Conservation (phyloP, 805 yeast genomes). For the Phaffomyces opuntiae region DNA sequence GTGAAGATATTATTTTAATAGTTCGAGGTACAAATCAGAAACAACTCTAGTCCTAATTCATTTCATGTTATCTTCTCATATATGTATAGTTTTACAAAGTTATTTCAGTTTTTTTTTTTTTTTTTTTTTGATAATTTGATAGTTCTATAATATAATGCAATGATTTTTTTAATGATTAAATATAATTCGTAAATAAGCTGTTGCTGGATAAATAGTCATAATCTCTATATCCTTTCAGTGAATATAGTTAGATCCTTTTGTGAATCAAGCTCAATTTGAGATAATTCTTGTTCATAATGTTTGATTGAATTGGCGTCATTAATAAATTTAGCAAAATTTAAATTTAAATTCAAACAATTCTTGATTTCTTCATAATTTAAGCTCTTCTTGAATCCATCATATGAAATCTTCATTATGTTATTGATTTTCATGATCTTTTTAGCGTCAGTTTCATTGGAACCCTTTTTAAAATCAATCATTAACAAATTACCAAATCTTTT, state of each 20-base stretch:
- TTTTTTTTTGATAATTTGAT: background rate
- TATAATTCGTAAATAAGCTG: background rate
- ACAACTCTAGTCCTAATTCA: too few species aligned
- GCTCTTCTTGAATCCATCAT: conserved; percentile 36
- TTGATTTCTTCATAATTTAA: conserved; percentile 33
- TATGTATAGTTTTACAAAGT: too few species aligned
- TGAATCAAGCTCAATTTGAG: conserved; percentile 4
- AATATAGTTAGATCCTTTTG: conserved; percentile 5
- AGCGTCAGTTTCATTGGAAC: background rate
- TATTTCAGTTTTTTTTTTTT: background rate
- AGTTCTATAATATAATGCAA: background rate
- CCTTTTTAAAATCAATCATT: conserved; percentile 6
- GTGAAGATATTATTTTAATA: too few species aligned
- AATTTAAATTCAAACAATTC: conserved; percentile 34
- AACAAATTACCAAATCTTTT: conserved; percentile 26
- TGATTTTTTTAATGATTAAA: background rate
- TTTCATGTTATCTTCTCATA: too few species aligned
- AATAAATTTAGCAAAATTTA: conserved; percentile 28
- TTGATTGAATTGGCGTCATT: conserved; percentile 25
- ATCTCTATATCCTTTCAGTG: background rate
- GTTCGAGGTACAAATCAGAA: too few species aligned
- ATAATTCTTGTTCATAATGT: conserved; percentile 16
- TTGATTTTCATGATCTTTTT: conserved; percentile 22
- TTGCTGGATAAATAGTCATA: too few species aligned
- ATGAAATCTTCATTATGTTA: conserved; percentile 34